These are phyloP conservation scores for Hypoxylon cercidicola DNA, from an alignment of 495 filamentous ascomycete genomes.

Conservation along the genomic window DNA sequence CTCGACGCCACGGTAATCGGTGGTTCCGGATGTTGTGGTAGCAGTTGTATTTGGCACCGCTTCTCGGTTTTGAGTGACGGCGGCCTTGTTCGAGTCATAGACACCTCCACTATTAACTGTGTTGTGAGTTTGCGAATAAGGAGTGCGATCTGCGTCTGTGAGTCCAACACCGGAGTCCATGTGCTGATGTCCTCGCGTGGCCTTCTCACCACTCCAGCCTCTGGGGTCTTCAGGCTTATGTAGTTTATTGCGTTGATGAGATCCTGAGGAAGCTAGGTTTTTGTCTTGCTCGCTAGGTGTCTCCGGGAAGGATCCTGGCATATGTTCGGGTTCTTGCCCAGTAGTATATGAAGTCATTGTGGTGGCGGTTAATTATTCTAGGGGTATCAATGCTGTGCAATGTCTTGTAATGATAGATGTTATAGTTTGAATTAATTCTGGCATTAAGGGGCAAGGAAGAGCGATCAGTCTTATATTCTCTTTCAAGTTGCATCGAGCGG, in stretches of 20 bases:
- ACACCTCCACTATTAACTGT: background rate
- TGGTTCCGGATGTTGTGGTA: background rate
- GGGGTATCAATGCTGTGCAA: background rate
- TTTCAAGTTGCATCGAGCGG: background rate
- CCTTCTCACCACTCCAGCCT: conserved; percentile 30
- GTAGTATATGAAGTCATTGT: conserved; percentile 28
- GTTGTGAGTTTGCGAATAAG: conserved; percentile 1
- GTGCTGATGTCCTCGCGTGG: conserved; percentile 35
- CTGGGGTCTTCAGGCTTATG: conserved; percentile 47
- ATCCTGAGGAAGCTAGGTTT: conserved; percentile 7
- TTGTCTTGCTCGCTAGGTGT: conserved; percentile 6
- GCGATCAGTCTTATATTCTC: conserved; percentile 12
- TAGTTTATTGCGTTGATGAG: conserved; percentile 45
- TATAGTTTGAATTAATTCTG: background rate
- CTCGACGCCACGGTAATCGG: background rate
- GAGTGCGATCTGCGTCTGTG: conserved; percentile 9
- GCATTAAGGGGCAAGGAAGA: background rate
- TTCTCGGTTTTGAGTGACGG: background rate
- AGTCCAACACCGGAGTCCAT: conserved; percentile 49
- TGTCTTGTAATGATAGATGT: background rate
- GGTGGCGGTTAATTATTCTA: background rate
- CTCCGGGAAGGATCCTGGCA: conserved; percentile 30
- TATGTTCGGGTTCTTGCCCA: conserved; percentile 4
- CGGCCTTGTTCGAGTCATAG: conserved; percentile 5
- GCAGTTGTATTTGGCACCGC: background rate